Conservation (phyloP, 371 early-diverging fungal species). For the Syncephalastrum racemosum region DNA sequence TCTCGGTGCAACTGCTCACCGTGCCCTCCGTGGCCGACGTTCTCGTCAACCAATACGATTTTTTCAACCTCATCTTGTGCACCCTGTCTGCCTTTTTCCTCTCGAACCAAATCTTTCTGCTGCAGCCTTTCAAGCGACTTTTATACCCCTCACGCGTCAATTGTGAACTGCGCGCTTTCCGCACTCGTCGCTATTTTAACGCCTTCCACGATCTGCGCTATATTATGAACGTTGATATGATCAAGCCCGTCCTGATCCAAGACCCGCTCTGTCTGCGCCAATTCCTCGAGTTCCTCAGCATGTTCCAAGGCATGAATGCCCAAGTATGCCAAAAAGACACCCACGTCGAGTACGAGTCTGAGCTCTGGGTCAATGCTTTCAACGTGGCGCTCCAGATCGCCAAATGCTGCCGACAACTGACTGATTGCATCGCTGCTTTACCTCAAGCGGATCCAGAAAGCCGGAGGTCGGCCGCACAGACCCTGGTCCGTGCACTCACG, state of each 20-base stretch:
- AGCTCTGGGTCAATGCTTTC: slow-evolving; percentile 92
- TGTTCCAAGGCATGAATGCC: slow-evolving; percentile 94
- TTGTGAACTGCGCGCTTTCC: slow-evolving; percentile 78
- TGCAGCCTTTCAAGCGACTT: slow-evolving; percentile 34
- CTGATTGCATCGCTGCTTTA: slow-evolving; percentile 73
- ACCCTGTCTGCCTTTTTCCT: slow-evolving; percentile 71
- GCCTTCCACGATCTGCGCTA: slow-evolving; percentile 87
- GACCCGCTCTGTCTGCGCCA: slow-evolving; percentile 63
- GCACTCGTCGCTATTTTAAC: slow-evolving; percentile 82
- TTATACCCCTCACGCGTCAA: slow-evolving; percentile 59
- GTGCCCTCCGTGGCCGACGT: slow-evolving; percentile 85
- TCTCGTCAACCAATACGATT: slow-evolving; percentile 76
- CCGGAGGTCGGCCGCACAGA: slow-evolving; percentile 17
- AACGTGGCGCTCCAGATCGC: slow-evolving; percentile 82
- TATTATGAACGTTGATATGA: slow-evolving; percentile 63
- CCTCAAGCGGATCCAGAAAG: slow-evolving; percentile 37
- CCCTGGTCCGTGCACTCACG: slow-evolving; percentile 59
- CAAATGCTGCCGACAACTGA: slow-evolving; percentile 76
- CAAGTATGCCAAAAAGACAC: slow-evolving; percentile 74
- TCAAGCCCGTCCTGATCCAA: slow-evolving; percentile 58
- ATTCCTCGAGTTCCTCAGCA: slow-evolving; percentile 76
- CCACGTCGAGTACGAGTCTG: slow-evolving; percentile 92
- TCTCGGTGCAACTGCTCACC: slow-evolving; percentile 93
- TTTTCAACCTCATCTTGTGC: slow-evolving; percentile 68
- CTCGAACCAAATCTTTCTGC: slow-evolving; percentile 44